phyloP scores from a whole-genome alignment of 2,329 filamentous ascomycete species.

The Alternaria triticina region DNA sequence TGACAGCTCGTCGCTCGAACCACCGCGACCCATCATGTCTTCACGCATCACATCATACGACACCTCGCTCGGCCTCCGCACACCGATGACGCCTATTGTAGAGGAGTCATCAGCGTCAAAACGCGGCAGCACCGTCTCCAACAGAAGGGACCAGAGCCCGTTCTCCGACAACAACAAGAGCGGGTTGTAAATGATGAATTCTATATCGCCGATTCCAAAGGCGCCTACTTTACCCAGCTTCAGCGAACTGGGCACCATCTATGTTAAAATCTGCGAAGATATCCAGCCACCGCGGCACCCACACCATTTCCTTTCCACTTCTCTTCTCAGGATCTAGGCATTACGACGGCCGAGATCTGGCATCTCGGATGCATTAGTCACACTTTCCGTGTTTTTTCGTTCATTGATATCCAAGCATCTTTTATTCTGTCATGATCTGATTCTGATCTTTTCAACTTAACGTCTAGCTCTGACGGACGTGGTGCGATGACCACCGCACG shows the following conservation, averaged over 20 bases:
- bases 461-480: constrained; percentile 7
- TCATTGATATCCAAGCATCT: constrained; percentile 7
- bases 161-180: constrained; percentile 44
- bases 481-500: constrained; percentile 6
- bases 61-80: constrained; percentile 32
- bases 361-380: constrained; percentile 12
- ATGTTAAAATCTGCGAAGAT: neutral
- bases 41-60: constrained; percentile 42
- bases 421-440: constrained; percentile 1
- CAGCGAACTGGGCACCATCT: constrained; percentile 1
- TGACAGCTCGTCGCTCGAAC: constrained; percentile 36
- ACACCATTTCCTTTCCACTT: constrained; percentile 2
- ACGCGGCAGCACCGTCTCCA: constrained; percentile 36
- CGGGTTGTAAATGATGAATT: constrained; percentile 24
- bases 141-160: constrained; percentile 40
- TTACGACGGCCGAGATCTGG: constrained; percentile 8
- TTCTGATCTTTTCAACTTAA: neutral
- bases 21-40: constrained; percentile 29
- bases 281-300: constrained; percentile 11
- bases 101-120: constrained; percentile 54
- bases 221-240: neutral
- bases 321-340: constrained; percentile 8
- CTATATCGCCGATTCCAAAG: neutral
- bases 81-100: constrained; percentile 53
- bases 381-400: neutral